phyloP scores from a whole-genome alignment of 139 green algal genomes.

The Raphidocelis subcapitata region DNA sequence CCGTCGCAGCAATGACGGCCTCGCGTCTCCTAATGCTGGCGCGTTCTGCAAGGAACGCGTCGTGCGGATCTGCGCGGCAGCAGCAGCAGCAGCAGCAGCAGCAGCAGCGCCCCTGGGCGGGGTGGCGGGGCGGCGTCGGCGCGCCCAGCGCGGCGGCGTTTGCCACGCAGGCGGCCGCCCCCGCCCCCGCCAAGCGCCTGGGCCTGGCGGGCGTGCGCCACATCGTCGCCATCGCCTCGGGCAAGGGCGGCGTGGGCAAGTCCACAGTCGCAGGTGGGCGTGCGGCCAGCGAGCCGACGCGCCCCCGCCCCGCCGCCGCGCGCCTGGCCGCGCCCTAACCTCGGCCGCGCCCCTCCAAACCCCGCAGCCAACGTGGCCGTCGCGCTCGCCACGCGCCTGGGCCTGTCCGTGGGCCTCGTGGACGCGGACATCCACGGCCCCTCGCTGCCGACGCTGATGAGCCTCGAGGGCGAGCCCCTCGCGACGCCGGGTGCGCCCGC shows the following conservation, averaged over 20 bases:
- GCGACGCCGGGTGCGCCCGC: constrained; percentile 25
- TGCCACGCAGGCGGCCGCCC: no score
- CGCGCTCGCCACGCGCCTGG: constrained; percentile 57
- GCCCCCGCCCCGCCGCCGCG: not conserved
- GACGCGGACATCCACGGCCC: constrained; percentile 94
- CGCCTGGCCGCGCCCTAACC: not conserved
- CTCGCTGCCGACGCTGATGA: constrained; percentile 83
- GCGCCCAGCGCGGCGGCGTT: no score
- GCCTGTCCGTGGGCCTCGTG: constrained; percentile 81
- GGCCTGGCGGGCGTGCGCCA: constrained; percentile 60
- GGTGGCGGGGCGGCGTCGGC: no score
- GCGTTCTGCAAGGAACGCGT: no score
- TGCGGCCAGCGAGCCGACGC: not conserved
- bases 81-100: no score
- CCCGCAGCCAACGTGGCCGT: constrained; percentile 87
- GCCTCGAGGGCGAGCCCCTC: constrained; percentile 49
- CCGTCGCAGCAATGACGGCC: no score
- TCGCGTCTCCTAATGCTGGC: no score
- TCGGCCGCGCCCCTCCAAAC: not conserved
- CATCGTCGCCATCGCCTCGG: constrained; percentile 86
- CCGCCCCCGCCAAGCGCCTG: constrained; percentile 16
- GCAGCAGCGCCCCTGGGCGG: no score
- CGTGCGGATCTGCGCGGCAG: no score
- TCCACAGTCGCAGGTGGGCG: constrained; percentile 78
- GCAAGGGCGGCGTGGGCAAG: constrained; percentile 95